Evolutionary conservation across 1,284 basidiomycete genomes (phyloP), one percentile per base, ranked within the genome.

Genomic region (Porodaedalea pini): DNA sequence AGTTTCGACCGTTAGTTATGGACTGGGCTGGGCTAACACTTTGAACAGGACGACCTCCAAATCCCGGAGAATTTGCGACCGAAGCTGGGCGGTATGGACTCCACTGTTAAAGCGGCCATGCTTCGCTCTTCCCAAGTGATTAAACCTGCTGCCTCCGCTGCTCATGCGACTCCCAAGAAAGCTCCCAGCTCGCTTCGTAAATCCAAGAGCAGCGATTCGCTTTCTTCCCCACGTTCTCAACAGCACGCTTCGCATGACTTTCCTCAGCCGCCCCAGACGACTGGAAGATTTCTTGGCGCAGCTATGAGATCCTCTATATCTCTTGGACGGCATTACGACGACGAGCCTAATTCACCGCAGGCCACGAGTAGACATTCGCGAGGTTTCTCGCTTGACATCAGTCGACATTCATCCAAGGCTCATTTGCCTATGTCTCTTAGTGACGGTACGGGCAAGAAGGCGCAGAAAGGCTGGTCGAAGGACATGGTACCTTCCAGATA

Each of bases 41-140:
- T 7, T 39, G 25, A 34, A 34, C 65, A 92, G 90, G 88, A 92
- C 68, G 88, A 92, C 55, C 81, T 92, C 45, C 90, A 94, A 72
- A 92, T 94, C 36, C 91, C 92, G 3, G 72, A 80, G 0, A 83
- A 81, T 8, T 73, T 93, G 15, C 80, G 91, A 10, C 83, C 85
- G 1, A 92, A 92, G 70, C 80, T 94, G 4, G 75, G 78, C 39
- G 81, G 81, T 21, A 89, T 94, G 80, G 90, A 91, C 60, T 73
- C 84, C 0, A 82, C 85, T 1, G 91, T 94, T 39, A 94, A 94
- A 66, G 88, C 88, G 2, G 88, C 89, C n/a, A 93, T 94, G 88
- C 74, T 94, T 56, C 91, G 89, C 66, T 92, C 90, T 0, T 90
- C 90, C 1, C 84, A 86, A 25, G 80, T 82, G 11, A 75, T 92